A percentile compares a stretch with the other conserved stretches of the same genome.
Conservation (phyloP, 2,329 filamentous ascomycete genomes). For the Fusarium concolor region DNA sequence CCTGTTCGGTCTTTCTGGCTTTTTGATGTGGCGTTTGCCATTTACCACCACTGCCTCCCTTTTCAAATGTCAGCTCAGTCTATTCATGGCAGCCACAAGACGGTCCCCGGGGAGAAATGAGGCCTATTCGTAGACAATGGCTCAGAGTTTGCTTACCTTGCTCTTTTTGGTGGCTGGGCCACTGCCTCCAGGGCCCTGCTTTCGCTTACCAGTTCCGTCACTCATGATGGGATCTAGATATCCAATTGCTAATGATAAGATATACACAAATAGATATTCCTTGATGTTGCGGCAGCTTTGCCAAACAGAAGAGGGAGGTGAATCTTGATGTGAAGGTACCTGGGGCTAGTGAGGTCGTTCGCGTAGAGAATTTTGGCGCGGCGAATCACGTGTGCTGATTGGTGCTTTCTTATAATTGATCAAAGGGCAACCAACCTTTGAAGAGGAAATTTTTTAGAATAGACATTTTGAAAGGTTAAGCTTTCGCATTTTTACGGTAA, state of each 20-base stretch:
- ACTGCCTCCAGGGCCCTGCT: slow-evolving; percentile 48
- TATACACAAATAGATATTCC: not conserved
- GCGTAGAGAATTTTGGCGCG: slow-evolving; percentile 38
- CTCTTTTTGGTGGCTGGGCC: slow-evolving; percentile 53
- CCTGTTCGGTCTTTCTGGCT: slow-evolving; percentile 58
- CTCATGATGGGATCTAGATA: slow-evolving; percentile 43
- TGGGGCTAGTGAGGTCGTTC: slow-evolving; percentile 1
- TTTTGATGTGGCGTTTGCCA: slow-evolving; percentile 72
- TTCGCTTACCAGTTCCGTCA: slow-evolving; percentile 52
- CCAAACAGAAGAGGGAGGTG: not conserved
- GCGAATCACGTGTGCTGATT: slow-evolving; percentile 34
- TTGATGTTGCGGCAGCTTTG: not conserved
- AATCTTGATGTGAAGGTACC: slow-evolving; percentile 7
- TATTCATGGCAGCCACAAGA: not conserved
- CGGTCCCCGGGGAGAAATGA: not conserved
- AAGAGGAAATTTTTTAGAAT: not conserved
- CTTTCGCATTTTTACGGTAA: no score
- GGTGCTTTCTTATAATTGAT: not conserved
- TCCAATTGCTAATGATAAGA: not conserved
- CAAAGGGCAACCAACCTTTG: not conserved
- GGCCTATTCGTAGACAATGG: not conserved
- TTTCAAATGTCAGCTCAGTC: slow-evolving; percentile 17
- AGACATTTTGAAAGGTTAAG: not conserved
- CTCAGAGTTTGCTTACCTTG: slow-evolving; percentile 50
- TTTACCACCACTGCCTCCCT: slow-evolving; percentile 66